Evolutionary conservation across 2,329 filamentous ascomycete genomes (phyloP).

Genomic region (Sordariomycetes sp.): DNA sequence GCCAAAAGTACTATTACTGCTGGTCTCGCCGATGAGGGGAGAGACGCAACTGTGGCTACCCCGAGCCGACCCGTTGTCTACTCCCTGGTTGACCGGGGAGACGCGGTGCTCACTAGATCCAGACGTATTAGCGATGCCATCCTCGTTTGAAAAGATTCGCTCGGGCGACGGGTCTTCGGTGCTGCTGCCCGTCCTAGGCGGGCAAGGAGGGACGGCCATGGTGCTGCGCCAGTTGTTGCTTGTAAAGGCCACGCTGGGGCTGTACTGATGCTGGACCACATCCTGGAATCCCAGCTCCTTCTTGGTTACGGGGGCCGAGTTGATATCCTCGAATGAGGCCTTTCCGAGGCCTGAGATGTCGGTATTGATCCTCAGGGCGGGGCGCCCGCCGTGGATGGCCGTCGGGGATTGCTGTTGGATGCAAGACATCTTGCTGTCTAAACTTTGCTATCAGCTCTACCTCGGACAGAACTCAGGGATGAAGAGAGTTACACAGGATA

Average conservation of each 20-base stretch:
- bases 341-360: background rate
- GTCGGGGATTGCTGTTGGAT: background rate
- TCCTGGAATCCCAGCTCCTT: conserved; percentile 1
- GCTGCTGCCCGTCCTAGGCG: background rate
- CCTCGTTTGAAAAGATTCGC: conserved; percentile 1
- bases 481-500: background rate
- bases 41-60: background rate
- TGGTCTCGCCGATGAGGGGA: background rate
- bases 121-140: background rate
- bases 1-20: background rate
- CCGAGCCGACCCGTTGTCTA: background rate
- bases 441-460: background rate
- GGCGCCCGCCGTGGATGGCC: background rate
- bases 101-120: background rate
- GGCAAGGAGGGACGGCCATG: background rate
- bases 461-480: background rate
- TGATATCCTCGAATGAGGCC: conserved; percentile 3
- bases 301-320: conserved; percentile 2
- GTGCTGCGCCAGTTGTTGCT: conserved; percentile 2
- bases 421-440: background rate
- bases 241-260: conserved; percentile 1
- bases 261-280: background rate
- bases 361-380: conserved; percentile 1
- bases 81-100: background rate
- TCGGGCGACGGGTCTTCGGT: background rate